Evolutionary conservation across 2,329 filamentous ascomycete species (phyloP).

Genomic region (Aspergillus costaricaensis): DNA sequence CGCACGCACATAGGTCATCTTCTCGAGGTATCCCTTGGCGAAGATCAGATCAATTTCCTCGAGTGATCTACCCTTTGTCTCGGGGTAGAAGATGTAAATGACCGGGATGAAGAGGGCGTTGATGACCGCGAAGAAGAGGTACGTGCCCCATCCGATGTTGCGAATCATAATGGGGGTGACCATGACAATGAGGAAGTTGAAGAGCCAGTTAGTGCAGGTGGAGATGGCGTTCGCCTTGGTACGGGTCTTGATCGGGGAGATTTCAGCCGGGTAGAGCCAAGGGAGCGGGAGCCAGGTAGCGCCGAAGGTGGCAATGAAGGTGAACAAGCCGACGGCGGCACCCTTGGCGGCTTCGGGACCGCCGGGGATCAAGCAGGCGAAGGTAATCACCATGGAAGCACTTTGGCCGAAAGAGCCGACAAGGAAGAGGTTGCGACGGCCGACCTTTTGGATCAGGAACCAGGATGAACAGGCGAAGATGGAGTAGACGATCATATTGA

Average conservation of each 20-base stretch:
- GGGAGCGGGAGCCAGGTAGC: constrained; percentile 64
- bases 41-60: constrained; percentile 46
- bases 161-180: constrained; percentile 44
- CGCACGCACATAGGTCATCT: constrained; percentile 16
- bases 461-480: constrained; percentile 31
- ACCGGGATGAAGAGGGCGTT: constrained; percentile 49
- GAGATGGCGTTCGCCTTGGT: constrained; percentile 55
- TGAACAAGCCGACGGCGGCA: constrained; percentile 61
- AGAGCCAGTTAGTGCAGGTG: constrained; percentile 56
- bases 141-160: constrained; percentile 40
- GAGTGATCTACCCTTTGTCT: constrained; percentile 46
- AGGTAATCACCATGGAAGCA: constrained; percentile 35
- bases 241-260: constrained; percentile 56
- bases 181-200: constrained; percentile 57
- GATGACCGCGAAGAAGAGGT: constrained; percentile 44
- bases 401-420: constrained; percentile 38
- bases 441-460: constrained; percentile 40
- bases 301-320: constrained; percentile 67
- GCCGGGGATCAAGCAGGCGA: constrained; percentile 34
- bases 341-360: constrained; percentile 32
- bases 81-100: constrained; percentile 55
- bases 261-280: constrained; percentile 54
- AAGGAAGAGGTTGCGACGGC: constrained; percentile 41
- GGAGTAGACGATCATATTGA: constrained; percentile 32
- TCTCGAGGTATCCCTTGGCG: constrained; percentile 41